Evolutionary conservation across 2,329 filamentous ascomycete species (phyloP).

Genomic region (Cladobotryum mycophilum): DNA sequence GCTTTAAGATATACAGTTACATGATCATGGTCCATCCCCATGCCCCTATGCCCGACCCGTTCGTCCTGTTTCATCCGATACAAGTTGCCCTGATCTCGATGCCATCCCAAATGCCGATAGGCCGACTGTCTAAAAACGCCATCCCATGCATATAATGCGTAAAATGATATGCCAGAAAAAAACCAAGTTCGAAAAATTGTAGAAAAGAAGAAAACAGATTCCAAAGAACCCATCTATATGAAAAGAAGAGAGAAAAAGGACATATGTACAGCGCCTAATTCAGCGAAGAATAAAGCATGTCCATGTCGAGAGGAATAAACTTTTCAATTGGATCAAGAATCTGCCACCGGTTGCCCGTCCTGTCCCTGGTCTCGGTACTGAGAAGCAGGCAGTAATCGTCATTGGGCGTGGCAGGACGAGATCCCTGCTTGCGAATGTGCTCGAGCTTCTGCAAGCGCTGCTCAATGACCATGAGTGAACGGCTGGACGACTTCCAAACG

Average conservation of each 20-base stretch:
- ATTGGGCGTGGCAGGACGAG: conserved; percentile 20
- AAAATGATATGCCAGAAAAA: neutral
- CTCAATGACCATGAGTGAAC: conserved; percentile 43
- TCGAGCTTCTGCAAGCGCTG: conserved; percentile 29
- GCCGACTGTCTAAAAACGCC: conserved; percentile 11
- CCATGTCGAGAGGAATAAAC: conserved; percentile 32
- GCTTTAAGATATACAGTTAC: conserved; percentile 5
- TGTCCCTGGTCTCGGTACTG: conserved; percentile 20
- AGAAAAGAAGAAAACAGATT: neutral
- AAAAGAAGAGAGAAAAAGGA: neutral
- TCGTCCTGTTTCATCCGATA: conserved; percentile 10
- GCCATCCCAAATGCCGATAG: conserved; percentile 14
- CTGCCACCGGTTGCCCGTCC: conserved; percentile 27
- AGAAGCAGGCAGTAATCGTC: conserved; percentile 27
- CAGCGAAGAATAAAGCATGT: conserved; percentile 28
- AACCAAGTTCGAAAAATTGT: neutral
- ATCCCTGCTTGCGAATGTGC: conserved; percentile 27
- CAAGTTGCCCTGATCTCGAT: conserved; percentile 14
- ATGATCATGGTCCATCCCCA: conserved; percentile 1
- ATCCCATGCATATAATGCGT: conserved; percentile 11
- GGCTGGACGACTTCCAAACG: conserved; percentile 54
- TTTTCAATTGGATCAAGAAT: conserved; percentile 30
- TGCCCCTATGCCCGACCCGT: conserved; percentile 8
- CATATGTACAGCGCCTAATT: conserved; percentile 3
- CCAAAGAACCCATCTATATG: neutral